Evolutionary conservation across 2,329 filamentous ascomycete genomes (phyloP), one percentile per base, ranked within the genome.

Genomic region (Grosmannia serpens): DNA sequence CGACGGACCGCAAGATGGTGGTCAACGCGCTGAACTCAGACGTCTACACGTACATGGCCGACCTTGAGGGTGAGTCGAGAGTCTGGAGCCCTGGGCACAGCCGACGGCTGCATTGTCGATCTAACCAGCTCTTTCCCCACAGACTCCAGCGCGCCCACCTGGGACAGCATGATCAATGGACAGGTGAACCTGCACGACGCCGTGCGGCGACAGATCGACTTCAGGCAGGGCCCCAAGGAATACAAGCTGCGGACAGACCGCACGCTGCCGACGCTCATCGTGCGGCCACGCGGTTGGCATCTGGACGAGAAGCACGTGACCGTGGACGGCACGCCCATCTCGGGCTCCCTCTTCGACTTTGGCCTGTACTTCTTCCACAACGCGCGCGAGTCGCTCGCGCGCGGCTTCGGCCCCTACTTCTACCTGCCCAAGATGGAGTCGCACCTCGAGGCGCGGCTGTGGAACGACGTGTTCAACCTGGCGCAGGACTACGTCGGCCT

Each of bases 361-460:
- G 94, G 94, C 70, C 83, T 97, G 56, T 97, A 97, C 81, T 97
- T 99, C 79, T 97, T 90, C 86, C 91, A 97, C 84, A 99, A 96
- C 73, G 94, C 91, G 63, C 80, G 86, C 68, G 90, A 96, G 80
- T 81, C 92, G 55, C 84, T 95, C 67, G 86, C 86, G 73, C 84
- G 84, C 63, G 94, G 94, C 62, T 80, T 82, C 65, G 94, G 94
- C 56, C 94, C 94, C 60, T 97, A 99, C 83, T 99, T 96, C 74
- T 96, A 96, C 76, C 85, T 96, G 54, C 90, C 91, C 68, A 96
- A 96, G 84, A 91, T 96, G 89, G 91, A 96, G 77, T 95, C 89
- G 56, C 91, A 97, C 75, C 87, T 96, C 58, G 94, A 99, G 80
- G 94, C 94, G 47, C 85, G 94, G 63, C 84, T 99, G 56, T 99